Percentiles rank a stretch among this genome's conserved stretches.
These are phyloP conservation scores for Vigna hirtella DNA, from an alignment of 306 rosid genomes.

Conservation along the genomic window DNA sequence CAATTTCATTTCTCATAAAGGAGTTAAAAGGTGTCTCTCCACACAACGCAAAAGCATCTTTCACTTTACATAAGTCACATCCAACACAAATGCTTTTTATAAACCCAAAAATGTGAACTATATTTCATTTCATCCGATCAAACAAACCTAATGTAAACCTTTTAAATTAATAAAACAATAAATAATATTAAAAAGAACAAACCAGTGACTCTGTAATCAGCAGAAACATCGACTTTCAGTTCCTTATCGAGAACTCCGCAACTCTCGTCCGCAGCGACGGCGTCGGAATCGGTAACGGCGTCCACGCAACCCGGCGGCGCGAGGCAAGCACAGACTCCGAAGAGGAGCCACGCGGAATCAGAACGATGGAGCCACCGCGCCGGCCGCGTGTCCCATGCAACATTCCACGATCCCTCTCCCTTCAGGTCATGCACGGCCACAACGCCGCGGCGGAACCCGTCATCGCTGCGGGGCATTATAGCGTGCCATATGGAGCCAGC, in stretches of 20 bases:
- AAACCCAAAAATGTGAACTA: neutral
- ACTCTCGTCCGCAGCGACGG: neutral
- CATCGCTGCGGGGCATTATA: conserved; percentile 58
- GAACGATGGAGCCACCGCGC: conserved; percentile 93
- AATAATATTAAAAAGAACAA: neutral
- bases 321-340: conserved; percentile 86
- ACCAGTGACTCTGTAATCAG: conserved; percentile 82
- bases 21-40: conserved; percentile 10
- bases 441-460: conserved; percentile 44
- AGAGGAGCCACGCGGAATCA: conserved; percentile 89
- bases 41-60: conserved; percentile 8
- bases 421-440: conserved; percentile 58
- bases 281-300: conserved; percentile 33
- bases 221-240: conserved; percentile 43
- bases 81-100: neutral
- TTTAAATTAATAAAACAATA: neutral
- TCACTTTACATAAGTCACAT: neutral
- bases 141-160: neutral
- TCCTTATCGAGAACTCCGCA: neutral
- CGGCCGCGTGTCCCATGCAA: conserved; percentile 88
- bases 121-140: neutral
- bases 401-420: conserved; percentile 98
- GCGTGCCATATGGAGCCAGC: conserved; percentile 93
- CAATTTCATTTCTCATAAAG: conserved; percentile 22
- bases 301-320: conserved; percentile 52